Base-by-base conservation (phyloP, 192 early-diverging fungal species). In the Coemansia sp. region DNA sequence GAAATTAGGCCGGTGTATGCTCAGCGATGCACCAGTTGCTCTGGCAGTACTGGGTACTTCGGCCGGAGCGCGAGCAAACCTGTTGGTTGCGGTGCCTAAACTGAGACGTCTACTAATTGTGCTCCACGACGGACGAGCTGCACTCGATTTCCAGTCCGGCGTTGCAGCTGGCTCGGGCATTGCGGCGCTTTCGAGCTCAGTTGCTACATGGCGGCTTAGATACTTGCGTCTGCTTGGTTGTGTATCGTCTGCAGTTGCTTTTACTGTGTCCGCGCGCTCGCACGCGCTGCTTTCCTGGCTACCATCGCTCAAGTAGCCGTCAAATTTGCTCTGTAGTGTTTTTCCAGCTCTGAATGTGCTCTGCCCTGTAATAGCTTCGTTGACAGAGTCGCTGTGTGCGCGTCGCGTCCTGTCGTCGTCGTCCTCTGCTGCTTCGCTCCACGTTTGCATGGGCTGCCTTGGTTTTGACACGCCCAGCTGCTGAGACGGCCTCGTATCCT, bases 261-360 rank as follows among this genome's bases (percentile, higher is more conserved):
- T 59, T 48, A n/a, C 4, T 19, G 17, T 60, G 60, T 46, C 61
- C 1, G 37, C 1, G 9, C 37, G 23, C 19, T 38, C 62, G 42
- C 27, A 55, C 14, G 39, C 37, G 61, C 31, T 63, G 15, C 67
- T 44, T 29, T 46, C 58, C 39, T 77, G 72, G 63, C 75, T 76
- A 9, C 60, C 73, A 27, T 77, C 80, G 66, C 80, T 77, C 59
- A 76, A 39, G 66, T 74, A 71, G 36, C 65, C 64, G 45, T 75
- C 69, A 7, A 76, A 76, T 11, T 57, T 41, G 25, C 21, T 27
- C 4, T 38, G 64, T 14, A 23, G 51, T 19, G 38, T 5, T 10
- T 32, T 36, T 10, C 59, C 21, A 3, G 59, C 34, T 17, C 37
- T 25, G 37, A 61, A 39, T 39, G 59, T 10, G 10, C 21, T 36